Base-by-base conservation (phyloP, 306 rosid species). In the Argentina anserina region DNA sequence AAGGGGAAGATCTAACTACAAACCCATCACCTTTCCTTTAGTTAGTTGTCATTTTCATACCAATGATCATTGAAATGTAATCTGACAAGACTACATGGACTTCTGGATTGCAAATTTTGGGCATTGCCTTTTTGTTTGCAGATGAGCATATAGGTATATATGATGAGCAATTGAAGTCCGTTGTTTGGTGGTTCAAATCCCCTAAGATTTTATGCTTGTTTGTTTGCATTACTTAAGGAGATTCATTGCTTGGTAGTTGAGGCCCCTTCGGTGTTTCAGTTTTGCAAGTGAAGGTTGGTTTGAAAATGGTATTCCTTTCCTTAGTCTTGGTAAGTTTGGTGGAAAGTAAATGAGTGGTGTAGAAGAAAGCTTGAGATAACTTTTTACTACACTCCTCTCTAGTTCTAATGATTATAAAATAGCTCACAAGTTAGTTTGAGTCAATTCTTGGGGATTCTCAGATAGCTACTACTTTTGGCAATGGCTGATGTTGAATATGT, bases 291-390 rank as follows among this genome's bases (percentile, higher is more conserved):
- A 90, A 80, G 90, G 85, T 89, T 87, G 70, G 88, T 85, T 80
- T 82, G 91, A 86, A 83, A 65, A 77, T 63, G 64, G 79, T 56
- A 39, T 70, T 46, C 66, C 52, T 49, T 79, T 80, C 79, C 42
- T 76, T 81, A 75, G 77, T 70, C 69, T 86, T 89, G 74, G 94
- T 86, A 90, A 82, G 98, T 88, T 89, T 87, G 98, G 94, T 89
- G 86, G 81, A 75, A 89, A 82, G 85, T 78, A 52, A 65, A 80
- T 61, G 67, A 79, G 66, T 68, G 42, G 60, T 76, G 25, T 61
- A 78, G 74, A 88, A 85, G 87, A 84, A 84, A 84, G 76, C 84
- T 31, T 66, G 77, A 43, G 47, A 61, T 33, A 59, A 9, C 67
- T 61, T 58, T 79, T 85, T 75, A 72, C 69, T 10, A 45, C 42